Base-by-base conservation (phyloP, 106 monocot species). In the Platanthera zijinensis region DNA sequence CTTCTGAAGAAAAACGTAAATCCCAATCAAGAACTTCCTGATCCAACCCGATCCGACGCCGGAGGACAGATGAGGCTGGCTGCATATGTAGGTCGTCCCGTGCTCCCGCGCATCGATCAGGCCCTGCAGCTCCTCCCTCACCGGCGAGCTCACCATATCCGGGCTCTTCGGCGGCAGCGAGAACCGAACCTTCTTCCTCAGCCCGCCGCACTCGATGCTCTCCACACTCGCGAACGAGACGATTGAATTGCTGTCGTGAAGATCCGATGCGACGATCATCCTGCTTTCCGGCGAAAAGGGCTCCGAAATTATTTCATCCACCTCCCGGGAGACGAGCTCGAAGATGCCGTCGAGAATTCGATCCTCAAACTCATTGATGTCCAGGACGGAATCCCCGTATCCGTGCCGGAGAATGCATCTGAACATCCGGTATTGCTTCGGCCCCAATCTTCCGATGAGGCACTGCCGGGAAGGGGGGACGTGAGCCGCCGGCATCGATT, bases 391-490 rank as follows among this genome's bases (percentile, higher is more conserved):
- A 49, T 81, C 81, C 12, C 69, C 28, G n/a, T 80, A 80, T 6
- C 80, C 80, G 28, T 75, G 74, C 64, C 74, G 66, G 19, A 80
- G 48, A 68, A 80, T 69, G 63, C 80, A 80, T 32, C 74, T 45
- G 62, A 28, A 80, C 10, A 80, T 17, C 30, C 74, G 56, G 14
- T 74, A 80, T n/a, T 80, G 50, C 52, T 52, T 52, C 11, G 52
- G 52, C 7, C 52, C 52, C 5, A 52, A 52, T 12, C 52, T 52
- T 52, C 52, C 52, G 11, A 52, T 52, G 52, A 52, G 52, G 52
- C 52, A 52, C 11, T 52, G 52, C 52, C 7, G 7, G 52, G 52
- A 52, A 52, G 39, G 52, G 11, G 52, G 52, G 11, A 52, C 10
- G 11, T 52, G 52, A 52, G 52, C 52, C 52, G 11, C 52, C 52